Evolutionary conservation across 2,329 filamentous ascomycete genomes (phyloP), one percentile per base, ranked within the genome.

Genomic region (Botrytis medusae): DNA sequence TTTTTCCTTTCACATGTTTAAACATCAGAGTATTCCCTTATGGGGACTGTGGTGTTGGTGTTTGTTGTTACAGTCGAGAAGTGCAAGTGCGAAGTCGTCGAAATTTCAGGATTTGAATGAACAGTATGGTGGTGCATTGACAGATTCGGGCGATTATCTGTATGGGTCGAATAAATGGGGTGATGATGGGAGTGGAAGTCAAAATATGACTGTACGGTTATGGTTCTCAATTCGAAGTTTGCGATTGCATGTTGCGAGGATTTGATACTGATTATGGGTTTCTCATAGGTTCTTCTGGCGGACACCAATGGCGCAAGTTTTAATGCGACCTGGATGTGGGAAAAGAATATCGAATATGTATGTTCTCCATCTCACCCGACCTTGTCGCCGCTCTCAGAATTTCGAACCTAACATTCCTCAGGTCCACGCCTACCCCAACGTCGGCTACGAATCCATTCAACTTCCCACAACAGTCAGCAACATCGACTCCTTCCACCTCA

Each of bases 401-500:
- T 32, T 10, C 34, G 14, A 40, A 46, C 40, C 54, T 67, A 72
- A 65, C 29, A 46, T 59, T 3, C 8, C 6, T 29, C 57, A 72
- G 70, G 70, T 72, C 16, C 70, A 72, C 29, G 46, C 70, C 37
- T 72, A 67, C 40, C 70, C 70, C 29, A 72, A 72, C 34, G 51
- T 72, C 9, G 70, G 70, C 40, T 72, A 48, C 37, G 37, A 67
- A 44, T 67, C 70, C n/a, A 60, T 59, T 3, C 61, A 72, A 59
- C 70, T 72, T 5, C 70, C 70, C 61, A 68, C 61, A 2, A 9
- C 18, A 42, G 18, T 72, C n/a, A 72, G 67, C 72, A 74, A 74
- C 44, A 48, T 72, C 62, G 60, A 72, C 29, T 42, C 71, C 7
- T 72, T 75, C 70, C 67, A 71, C 20, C 40, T 70, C n/a, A 75